Evolutionary conservation across 352 stramenopile species (phyloP).

Genomic region (Globisporangium alternatum): DNA sequence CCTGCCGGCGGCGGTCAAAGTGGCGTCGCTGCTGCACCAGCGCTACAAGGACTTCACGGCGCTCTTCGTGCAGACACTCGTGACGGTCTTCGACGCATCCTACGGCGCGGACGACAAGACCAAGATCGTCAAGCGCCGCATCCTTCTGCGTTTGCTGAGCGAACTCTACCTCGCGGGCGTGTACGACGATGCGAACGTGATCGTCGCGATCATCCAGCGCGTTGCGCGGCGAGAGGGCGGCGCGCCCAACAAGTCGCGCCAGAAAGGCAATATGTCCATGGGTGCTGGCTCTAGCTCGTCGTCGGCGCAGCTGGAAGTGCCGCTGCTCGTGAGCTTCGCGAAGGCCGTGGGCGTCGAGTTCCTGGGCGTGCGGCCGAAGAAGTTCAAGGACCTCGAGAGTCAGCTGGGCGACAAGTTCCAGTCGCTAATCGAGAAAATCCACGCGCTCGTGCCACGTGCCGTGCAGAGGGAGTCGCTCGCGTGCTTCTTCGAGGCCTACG

Average conservation of each 20-base stretch:
- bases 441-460: slow-evolving; percentile 52
- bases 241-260: slow-evolving; percentile 31
- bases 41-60: slow-evolving; percentile 89
- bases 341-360: slow-evolving; percentile 92
- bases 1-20: slow-evolving; percentile 74
- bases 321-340: slow-evolving; percentile 93
- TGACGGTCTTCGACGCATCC: slow-evolving; percentile 51
- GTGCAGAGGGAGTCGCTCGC: slow-evolving; percentile 68
- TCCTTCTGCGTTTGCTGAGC: slow-evolving; percentile 75
- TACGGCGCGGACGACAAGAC: slow-evolving; percentile 68
- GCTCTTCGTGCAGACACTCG: slow-evolving; percentile 49
- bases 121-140: slow-evolving; percentile 69
- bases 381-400: slow-evolving; percentile 57
- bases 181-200: slow-evolving; percentile 61
- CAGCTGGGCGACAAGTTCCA: slow-evolving; percentile 34
- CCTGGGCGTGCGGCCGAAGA: slow-evolving; percentile 63
- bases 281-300: slow-evolving; percentile 3
- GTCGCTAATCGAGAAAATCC: slow-evolving; percentile 32
- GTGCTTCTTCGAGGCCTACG: slow-evolving; percentile 88
- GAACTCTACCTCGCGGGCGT: slow-evolving; percentile 85
- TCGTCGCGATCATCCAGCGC: slow-evolving; percentile 82
- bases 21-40: slow-evolving; percentile 90
- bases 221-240: slow-evolving; percentile 57
- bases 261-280: slow-evolving; percentile 44
- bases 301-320: slow-evolving; percentile 83